These are phyloP conservation scores for Lentinula guzmanii DNA, from an alignment of 768 basidiomycete genomes.

Conservation along the genomic window DNA sequence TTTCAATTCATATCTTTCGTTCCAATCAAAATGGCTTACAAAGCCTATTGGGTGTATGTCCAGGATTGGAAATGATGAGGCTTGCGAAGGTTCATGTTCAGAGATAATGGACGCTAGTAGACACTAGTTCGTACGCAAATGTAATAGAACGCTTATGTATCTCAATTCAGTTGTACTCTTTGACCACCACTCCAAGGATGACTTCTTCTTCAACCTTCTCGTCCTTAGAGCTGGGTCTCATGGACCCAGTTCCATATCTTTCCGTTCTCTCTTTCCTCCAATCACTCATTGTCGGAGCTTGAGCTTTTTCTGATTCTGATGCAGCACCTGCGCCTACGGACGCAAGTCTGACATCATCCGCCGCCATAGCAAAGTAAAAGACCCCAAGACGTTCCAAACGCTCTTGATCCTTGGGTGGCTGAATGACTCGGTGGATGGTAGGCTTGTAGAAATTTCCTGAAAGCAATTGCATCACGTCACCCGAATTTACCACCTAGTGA, in stretches of 20 bases:
- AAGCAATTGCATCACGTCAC: slow-evolving; percentile 55
- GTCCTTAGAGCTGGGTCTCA: slow-evolving; percentile 30
- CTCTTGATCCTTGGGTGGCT: slow-evolving; percentile 51
- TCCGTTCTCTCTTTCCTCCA: slow-evolving; percentile 48
- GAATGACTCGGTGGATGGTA: slow-evolving; percentile 57
- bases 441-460: slow-evolving; percentile 55
- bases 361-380: slow-evolving; percentile 51
- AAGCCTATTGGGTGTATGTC: too few relatives aligned
- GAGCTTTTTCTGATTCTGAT: slow-evolving; percentile 11
- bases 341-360: slow-evolving; percentile 41
- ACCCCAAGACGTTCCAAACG: slow-evolving; percentile 44
- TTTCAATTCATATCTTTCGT: too few relatives aligned
- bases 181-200: slow-evolving; percentile 48
- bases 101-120: neutral
- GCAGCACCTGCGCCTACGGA: slow-evolving; percentile 35
- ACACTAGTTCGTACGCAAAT: too few relatives aligned
- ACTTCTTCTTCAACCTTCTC: slow-evolving; percentile 48
- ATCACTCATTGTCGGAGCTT: slow-evolving; percentile 42
- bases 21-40: too few relatives aligned
- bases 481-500: slow-evolving; percentile 46
- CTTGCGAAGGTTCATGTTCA: neutral
- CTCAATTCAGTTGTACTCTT: slow-evolving; percentile 41
- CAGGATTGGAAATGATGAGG: too few relatives aligned
- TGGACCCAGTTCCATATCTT: slow-evolving; percentile 43
- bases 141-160: too few relatives aligned